phyloP scores from a whole-genome alignment of 2,329 filamentous ascomycete genomes.

The Aureobasidium sp. region DNA sequence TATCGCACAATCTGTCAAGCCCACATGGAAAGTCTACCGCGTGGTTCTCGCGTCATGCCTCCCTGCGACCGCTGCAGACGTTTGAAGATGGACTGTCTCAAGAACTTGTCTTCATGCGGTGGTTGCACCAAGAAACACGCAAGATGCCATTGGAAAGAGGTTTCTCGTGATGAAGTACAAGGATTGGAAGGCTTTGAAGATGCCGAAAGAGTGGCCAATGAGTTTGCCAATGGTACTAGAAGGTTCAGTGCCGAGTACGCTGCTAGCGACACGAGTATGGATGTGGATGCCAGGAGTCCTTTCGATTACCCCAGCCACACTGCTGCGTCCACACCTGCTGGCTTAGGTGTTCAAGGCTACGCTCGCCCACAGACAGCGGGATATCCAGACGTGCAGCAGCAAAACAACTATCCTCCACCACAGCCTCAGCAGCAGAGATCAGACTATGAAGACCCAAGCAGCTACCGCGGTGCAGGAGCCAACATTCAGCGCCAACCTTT shows the following conservation, averaged over 20 bases:
- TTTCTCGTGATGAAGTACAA: constrained; percentile 60
- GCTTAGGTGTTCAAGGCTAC: neutral
- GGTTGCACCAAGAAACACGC: constrained; percentile 87
- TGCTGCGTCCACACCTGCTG: neutral
- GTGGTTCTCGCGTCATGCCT: constrained; percentile 68
- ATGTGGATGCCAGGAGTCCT: neutral
- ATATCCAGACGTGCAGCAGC: neutral
- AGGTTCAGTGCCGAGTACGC: neutral
- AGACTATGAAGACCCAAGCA: neutral
- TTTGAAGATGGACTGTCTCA: constrained; percentile 71
- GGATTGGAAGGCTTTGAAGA: constrained; percentile 24
- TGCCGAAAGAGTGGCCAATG: neutral
- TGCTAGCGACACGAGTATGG: neutral
- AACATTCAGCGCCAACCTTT: neutral
- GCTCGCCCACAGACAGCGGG: neutral
- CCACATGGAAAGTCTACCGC: constrained; percentile 65
- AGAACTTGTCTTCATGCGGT: constrained; percentile 77
- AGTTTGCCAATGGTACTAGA: constrained; percentile 15
- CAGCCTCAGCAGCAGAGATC: neutral
- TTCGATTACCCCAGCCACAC: neutral
- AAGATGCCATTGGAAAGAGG: constrained; percentile 76
- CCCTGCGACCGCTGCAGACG: constrained; percentile 78
- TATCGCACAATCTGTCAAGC: constrained; percentile 34
- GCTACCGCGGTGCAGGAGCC: neutral
- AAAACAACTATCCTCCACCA: neutral